Conservation (phyloP, 495 filamentous ascomycete species). For the Aspergillus baeticus region DNA sequence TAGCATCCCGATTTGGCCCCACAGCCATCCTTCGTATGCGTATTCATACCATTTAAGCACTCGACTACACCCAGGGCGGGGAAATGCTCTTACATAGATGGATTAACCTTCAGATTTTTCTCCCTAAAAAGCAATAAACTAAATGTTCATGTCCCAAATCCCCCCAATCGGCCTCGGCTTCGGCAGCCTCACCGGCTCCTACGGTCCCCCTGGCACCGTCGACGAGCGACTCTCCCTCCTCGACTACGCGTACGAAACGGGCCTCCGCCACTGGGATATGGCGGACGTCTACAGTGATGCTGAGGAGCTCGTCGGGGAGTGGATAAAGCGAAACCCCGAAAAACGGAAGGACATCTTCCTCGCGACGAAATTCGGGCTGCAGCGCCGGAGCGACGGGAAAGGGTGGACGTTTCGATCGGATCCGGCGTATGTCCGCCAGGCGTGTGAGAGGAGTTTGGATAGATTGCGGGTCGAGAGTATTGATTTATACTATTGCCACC, state of each 20-base stretch:
- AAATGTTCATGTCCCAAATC: conserved; percentile 49
- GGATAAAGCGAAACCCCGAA: conserved; percentile 47
- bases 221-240: conserved; percentile 25
- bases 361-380: conserved; percentile 47
- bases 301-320: conserved; percentile 55
- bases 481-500: conserved; percentile 43
- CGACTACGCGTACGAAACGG: neutral
- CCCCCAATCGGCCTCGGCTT: conserved; percentile 53
- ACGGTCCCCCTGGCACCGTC: conserved; percentile 40
- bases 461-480: conserved; percentile 42
- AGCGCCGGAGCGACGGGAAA: conserved; percentile 28
- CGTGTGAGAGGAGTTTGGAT: conserved; percentile 43
- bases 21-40: neutral
- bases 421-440: conserved; percentile 42
- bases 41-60: neutral
- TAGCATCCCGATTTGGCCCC: neutral
- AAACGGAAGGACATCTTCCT: conserved; percentile 56
- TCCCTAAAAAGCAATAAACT: conserved; percentile 43
- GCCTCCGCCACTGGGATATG: conserved; percentile 14
- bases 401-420: conserved; percentile 38
- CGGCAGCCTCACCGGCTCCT: conserved; percentile 30
- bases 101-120: neutral
- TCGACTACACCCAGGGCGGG: neutral
- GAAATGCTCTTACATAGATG: neutral
- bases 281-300: conserved; percentile 30